Evolutionary conservation across 495 filamentous ascomycete species (phyloP).

Genomic region (Daldinia grandis): DNA sequence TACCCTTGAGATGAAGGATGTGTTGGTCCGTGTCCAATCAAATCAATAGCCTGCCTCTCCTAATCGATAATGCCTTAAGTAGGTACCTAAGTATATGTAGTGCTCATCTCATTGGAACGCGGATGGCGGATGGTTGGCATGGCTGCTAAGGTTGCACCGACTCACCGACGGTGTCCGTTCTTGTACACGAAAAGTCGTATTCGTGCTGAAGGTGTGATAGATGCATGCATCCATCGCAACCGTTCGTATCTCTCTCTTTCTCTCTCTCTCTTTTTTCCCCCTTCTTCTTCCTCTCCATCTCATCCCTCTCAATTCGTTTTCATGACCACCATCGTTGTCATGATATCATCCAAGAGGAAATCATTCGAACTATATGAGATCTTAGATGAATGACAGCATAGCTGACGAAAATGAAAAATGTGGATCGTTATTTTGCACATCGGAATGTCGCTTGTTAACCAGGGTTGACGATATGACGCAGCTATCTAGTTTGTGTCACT

Average conservation of each 20-base stretch:
- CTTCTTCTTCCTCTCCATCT: not conserved
- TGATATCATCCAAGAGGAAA: constrained; percentile 25
- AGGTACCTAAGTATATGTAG: constrained; percentile 17
- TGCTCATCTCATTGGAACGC: constrained; percentile 5
- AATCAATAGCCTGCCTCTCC: constrained; percentile 5
- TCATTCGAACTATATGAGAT: constrained; percentile 23
- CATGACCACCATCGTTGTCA: not conserved
- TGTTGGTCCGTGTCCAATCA: constrained; percentile 2
- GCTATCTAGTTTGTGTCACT: constrained; percentile 27
- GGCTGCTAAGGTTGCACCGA: constrained; percentile 9
- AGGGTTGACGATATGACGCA: constrained; percentile 44
- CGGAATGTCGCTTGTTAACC: constrained; percentile 47
- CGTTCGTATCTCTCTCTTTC: not conserved
- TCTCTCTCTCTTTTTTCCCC: not conserved
- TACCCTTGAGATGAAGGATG: not conserved
- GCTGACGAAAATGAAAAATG: constrained; percentile 42
- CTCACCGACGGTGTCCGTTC: constrained; percentile 21
- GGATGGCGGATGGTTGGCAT: constrained; percentile 8
- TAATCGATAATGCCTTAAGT: constrained; percentile 2
- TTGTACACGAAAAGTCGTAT: constrained; percentile 22
- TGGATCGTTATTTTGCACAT: constrained; percentile 47
- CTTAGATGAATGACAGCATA: constrained; percentile 29
- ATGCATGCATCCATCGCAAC: constrained; percentile 13
- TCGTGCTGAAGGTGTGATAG: constrained; percentile 13
- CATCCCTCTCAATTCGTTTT: constrained; percentile 9